Evolutionary conservation across 768 basidiomycete species (phyloP).

Genomic region (Tricholoma furcatifolium): DNA sequence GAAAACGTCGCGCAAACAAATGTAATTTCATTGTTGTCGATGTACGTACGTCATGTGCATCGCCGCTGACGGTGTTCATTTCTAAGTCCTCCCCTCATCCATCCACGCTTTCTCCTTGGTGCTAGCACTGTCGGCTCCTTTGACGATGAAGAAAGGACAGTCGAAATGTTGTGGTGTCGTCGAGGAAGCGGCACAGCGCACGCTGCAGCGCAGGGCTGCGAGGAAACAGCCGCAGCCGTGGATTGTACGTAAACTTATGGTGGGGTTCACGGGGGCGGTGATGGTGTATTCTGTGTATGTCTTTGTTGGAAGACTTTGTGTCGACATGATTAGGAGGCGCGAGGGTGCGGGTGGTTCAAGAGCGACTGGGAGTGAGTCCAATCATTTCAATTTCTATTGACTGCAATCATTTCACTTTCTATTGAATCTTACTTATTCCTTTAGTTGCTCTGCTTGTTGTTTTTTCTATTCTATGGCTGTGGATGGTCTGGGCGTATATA

Average conservation of each 20-base stretch:
- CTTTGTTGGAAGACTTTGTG: conserved; percentile 69
- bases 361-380: conserved; percentile 64
- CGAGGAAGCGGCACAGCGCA: conserved; percentile 40
- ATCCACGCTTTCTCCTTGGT: neutral
- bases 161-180: conserved; percentile 52
- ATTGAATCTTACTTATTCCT: neutral
- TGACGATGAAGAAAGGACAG: neutral
- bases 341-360: conserved; percentile 43
- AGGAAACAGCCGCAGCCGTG: conserved; percentile 63
- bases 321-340: conserved; percentile 61
- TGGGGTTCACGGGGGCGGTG: conserved; percentile 57
- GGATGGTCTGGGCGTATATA: conserved; percentile 78
- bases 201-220: conserved; percentile 40
- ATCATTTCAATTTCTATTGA: neutral
- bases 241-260: conserved; percentile 68
- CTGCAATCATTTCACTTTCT: neutral
- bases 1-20: no score
- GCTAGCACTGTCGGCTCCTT: neutral
- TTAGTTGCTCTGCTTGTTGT: conserved; percentile 69
- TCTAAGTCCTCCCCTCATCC: no score
- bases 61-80: no score
- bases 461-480: conserved; percentile 60
- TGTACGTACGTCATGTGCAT: no score
- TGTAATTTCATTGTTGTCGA: no score
- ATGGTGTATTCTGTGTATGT: conserved; percentile 75